phyloP scores from a whole-genome alignment of 495 filamentous ascomycete species.

The Penicilliopsis zonata region DNA sequence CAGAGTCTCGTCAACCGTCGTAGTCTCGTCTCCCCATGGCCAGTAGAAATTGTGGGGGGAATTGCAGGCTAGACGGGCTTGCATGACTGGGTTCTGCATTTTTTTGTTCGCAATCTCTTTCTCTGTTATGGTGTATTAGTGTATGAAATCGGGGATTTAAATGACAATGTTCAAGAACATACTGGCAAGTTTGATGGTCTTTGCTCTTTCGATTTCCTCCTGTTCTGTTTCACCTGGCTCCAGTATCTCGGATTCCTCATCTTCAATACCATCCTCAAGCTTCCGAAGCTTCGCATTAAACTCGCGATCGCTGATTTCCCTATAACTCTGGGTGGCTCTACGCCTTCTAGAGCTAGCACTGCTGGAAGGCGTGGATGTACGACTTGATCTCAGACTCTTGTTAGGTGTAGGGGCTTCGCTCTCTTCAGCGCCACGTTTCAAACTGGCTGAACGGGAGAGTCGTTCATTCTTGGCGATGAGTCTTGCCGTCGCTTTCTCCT shows the following conservation, averaged over 20 bases:
- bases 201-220: slow-evolving; percentile 55
- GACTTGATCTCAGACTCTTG: slow-evolving; percentile 65
- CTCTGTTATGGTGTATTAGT: slow-evolving; percentile 31
- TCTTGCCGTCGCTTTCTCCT: slow-evolving; percentile 70
- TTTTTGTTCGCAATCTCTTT: slow-evolving; percentile 84
- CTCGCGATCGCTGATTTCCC: slow-evolving; percentile 62
- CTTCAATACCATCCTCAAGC: slow-evolving; percentile 40
- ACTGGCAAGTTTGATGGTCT: slow-evolving; percentile 71
- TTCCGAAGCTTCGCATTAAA: slow-evolving; percentile 59
- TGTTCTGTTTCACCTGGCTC: slow-evolving; percentile 35
- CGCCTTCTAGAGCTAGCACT: slow-evolving; percentile 31
- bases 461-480: slow-evolving; percentile 24
- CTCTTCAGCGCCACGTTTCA: slow-evolving; percentile 42
- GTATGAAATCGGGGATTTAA: neutral
- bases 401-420: slow-evolving; percentile 28
- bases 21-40: slow-evolving; percentile 54
- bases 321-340: slow-evolving; percentile 49
- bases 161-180: slow-evolving; percentile 15
- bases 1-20: slow-evolving; percentile 57
- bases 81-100: slow-evolving; percentile 87
- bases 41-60: slow-evolving; percentile 94
- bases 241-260: slow-evolving; percentile 36
- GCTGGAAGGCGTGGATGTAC: slow-evolving; percentile 55
- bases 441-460: slow-evolving; percentile 23
- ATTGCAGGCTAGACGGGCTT: slow-evolving; percentile 87